Evolutionary conservation across 192 early-diverging fungal genomes (phyloP).

Genomic region (Umbelopsis sp.): DNA sequence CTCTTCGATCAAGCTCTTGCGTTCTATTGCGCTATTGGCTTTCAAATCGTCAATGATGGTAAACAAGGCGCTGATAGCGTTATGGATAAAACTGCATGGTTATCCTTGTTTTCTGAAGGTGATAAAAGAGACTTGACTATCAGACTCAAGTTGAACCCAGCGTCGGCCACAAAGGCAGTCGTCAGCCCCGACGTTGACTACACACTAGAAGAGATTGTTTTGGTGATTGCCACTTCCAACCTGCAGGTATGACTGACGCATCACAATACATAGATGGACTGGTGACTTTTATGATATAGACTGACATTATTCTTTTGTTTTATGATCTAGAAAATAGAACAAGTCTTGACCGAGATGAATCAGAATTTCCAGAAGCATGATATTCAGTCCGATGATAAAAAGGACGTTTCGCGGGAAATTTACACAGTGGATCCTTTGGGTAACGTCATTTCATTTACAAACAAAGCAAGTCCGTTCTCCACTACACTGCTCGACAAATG

Average conservation of each 20-base stretch:
- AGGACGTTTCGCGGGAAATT: constrained; percentile 32
- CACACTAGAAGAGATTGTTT: constrained; percentile 14
- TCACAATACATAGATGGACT: neutral
- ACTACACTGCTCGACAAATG: neutral
- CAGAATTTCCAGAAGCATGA: constrained; percentile 40
- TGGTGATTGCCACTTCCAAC: constrained; percentile 15
- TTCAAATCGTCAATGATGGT: constrained; percentile 22
- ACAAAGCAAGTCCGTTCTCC: constrained; percentile 38
- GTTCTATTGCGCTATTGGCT: constrained; percentile 33
- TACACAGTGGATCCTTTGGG: constrained; percentile 79
- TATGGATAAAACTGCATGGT: neutral
- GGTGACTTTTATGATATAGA: too few species aligned
- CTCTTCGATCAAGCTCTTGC: constrained; percentile 12
- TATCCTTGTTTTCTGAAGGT: constrained; percentile 14
- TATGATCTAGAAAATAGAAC: constrained; percentile 33
- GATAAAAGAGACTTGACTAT: constrained; percentile 8
- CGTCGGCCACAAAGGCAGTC: neutral
- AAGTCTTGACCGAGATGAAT: constrained; percentile 32
- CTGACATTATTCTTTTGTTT: neutral
- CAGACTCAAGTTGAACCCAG: neutral
- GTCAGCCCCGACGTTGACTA: constrained; percentile 12
- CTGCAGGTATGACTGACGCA: constrained; percentile 9
- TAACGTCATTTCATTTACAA: constrained; percentile 76
- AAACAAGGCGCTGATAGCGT: neutral
- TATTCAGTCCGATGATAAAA: constrained; percentile 17